Conservation (phyloP, 148 eudicot genomes). For the Vaccinium macrocarpon region DNA sequence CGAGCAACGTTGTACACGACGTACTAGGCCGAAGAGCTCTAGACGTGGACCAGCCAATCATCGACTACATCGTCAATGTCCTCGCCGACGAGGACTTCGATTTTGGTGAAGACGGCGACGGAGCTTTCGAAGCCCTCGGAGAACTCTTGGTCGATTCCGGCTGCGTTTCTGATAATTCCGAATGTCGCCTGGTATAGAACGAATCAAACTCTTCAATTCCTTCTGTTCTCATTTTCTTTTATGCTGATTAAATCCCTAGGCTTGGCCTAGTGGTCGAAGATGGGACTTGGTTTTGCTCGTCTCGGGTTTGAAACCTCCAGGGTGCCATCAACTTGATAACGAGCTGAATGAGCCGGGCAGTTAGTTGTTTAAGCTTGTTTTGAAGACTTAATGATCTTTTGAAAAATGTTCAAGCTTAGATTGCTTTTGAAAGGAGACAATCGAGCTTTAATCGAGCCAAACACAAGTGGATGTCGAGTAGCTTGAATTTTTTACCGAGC, state of each 20-base stretch:
- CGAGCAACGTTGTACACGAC: slow-evolving; percentile 75
- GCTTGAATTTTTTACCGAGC: no score
- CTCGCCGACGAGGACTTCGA: slow-evolving; percentile 99
- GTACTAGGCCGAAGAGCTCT: slow-evolving; percentile 58
- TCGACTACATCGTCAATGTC: slow-evolving; percentile 85
- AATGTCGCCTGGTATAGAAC: slow-evolving; percentile 60
- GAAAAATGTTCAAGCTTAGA: no score
- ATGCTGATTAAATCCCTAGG: neutral
- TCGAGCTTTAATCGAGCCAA: no score
- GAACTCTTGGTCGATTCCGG: slow-evolving; percentile 85
- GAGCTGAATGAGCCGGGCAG: no score
- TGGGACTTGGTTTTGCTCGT: no score
- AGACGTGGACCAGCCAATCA: slow-evolving; percentile 82
- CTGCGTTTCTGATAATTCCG: slow-evolving; percentile 64
- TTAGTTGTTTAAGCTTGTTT: no score
- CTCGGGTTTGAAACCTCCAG: no score
- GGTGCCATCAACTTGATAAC: no score
- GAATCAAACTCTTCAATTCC: neutral
- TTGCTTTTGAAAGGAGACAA: no score
- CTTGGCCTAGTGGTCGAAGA: no score
- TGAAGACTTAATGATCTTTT: no score
- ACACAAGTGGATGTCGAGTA: no score
- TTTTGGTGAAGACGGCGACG: slow-evolving; percentile 87
- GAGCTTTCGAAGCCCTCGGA: slow-evolving; percentile 86
- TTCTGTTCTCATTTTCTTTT: slow-evolving; percentile 6